A percentile compares a stretch with the other conserved stretches of the same genome.
phyloP scores from a whole-genome alignment of 768 basidiomycete genomes.

The Tremella mesenterica region DNA sequence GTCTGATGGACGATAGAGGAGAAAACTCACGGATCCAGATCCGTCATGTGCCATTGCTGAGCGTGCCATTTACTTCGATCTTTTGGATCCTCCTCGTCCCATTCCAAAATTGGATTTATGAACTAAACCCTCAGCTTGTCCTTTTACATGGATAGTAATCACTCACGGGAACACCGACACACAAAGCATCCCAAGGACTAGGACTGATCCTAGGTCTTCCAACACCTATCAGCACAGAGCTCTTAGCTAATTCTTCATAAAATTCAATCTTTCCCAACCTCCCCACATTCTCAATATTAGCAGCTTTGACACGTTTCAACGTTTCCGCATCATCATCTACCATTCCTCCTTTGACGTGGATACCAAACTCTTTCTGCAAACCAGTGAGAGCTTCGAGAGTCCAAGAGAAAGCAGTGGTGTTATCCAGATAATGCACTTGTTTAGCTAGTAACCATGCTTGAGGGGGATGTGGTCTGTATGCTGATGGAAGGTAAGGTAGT shows the following conservation, averaged over 20 bases:
- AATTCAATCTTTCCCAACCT: constrained; percentile 26
- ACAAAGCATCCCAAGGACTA: constrained; percentile 36
- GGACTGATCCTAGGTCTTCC: constrained; percentile 33
- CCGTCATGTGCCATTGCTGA: constrained; percentile 39
- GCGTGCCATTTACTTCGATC: constrained; percentile 29
- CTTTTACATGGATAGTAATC: background rate
- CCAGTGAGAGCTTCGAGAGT: constrained; percentile 13
- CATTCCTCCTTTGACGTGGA: constrained; percentile 22
- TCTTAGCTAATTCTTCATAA: constrained; percentile 20
- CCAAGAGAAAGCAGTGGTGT: constrained; percentile 21
- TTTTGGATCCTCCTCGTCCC: constrained; percentile 29
- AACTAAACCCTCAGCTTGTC: constrained; percentile 17
- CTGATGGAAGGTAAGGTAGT: constrained; percentile 8
- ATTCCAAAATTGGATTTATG: constrained; percentile 34
- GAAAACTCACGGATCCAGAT: constrained; percentile 32
- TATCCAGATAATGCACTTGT: constrained; percentile 23
- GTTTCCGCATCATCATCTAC: constrained; percentile 25
- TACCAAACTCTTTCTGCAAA: constrained; percentile 10
- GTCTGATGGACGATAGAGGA: background rate
- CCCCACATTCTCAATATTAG: constrained; percentile 26
- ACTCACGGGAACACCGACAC: constrained; percentile 37
- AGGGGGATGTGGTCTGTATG: constrained; percentile 11
- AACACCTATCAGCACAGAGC: constrained; percentile 29
- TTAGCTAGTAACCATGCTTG: constrained; percentile 36
- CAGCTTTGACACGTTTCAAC: constrained; percentile 6